Evolutionary conservation across 2,329 filamentous ascomycete species (phyloP).

Genomic region (Fusarium nurragi): DNA sequence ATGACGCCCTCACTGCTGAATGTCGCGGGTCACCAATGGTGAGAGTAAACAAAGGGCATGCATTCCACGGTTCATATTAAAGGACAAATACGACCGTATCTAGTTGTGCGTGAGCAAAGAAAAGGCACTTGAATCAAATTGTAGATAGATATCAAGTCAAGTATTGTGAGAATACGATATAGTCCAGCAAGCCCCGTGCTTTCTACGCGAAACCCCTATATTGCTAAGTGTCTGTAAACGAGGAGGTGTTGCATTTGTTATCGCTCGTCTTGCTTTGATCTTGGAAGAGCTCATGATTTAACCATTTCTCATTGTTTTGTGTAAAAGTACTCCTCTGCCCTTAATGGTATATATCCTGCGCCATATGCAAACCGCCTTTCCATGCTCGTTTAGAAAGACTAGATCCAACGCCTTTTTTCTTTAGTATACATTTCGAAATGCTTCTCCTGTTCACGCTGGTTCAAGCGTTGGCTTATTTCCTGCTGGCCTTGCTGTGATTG

Average conservation of each 20-base stretch:
- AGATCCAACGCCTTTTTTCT: constrained; percentile 22
- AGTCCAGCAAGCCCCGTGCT: no score
- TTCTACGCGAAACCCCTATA: no score
- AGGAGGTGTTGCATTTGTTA: no score
- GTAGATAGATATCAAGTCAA: no score
- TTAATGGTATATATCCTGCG: constrained; percentile 20
- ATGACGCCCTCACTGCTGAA: background rate
- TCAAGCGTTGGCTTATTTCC: background rate
- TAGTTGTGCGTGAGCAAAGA: no score
- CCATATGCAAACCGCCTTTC: constrained; percentile 3
- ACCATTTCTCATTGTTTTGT: background rate
- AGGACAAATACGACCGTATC: no score
- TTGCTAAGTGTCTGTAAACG: background rate
- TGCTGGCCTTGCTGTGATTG: background rate
- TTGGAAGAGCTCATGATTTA: background rate
- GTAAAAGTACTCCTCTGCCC: background rate
- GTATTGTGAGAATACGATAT: no score
- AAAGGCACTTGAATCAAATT: no score
- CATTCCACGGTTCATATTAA: no score
- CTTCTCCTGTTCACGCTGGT: background rate
- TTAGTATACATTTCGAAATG: background rate
- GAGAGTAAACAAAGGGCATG: no score
- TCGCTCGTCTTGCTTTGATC: no score
- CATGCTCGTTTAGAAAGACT: constrained; percentile 21
- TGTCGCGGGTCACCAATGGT: no score